These are phyloP conservation scores for Termitomyces sp. DNA, from an alignment of 768 basidiomycete genomes.

Conservation along the genomic window DNA sequence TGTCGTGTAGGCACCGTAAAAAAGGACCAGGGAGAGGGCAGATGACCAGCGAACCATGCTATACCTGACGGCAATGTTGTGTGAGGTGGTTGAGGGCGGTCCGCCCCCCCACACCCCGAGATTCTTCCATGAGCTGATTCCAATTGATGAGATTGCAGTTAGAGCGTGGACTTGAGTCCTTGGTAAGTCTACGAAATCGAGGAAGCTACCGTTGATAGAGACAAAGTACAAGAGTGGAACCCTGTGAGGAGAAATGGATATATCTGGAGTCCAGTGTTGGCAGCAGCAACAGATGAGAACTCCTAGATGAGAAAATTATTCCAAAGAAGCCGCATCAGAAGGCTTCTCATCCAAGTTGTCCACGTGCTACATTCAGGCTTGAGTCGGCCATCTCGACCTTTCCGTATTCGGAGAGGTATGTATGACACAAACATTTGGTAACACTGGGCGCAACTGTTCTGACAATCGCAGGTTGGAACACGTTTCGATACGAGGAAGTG, in stretches of 20 bases:
- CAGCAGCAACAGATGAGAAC: too few species aligned
- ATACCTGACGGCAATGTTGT: not conserved
- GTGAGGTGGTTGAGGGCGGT: conserved; percentile 10
- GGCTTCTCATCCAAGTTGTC: too few species aligned
- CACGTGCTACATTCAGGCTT: too few species aligned
- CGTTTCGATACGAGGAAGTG: too few species aligned
- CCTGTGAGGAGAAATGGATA: too few species aligned
- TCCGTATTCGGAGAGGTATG: too few species aligned
- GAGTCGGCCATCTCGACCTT: too few species aligned
- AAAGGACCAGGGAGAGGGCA: conserved; percentile 2
- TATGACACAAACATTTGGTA: too few species aligned
- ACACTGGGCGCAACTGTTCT: too few species aligned
- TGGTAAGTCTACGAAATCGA: not conserved
- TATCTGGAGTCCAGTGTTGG: too few species aligned
- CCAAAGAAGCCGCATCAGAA: not conserved
- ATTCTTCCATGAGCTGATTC: conserved; percentile 6
- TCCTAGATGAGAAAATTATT: not conserved
- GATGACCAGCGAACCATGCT: conserved; percentile 10
- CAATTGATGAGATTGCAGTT: not conserved
- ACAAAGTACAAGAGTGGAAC: too few species aligned
- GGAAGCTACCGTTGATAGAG: not conserved
- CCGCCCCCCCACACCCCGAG: conserved; percentile 7
- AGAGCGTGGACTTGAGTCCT: not conserved
- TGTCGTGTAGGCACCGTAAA: not conserved
- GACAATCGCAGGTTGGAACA: too few species aligned